A percentile compares a stretch with the other conserved stretches of the same genome.
Evolutionary conservation across 1,284 basidiomycete genomes (phyloP).

Genomic region (Hemileia vastatrix): DNA sequence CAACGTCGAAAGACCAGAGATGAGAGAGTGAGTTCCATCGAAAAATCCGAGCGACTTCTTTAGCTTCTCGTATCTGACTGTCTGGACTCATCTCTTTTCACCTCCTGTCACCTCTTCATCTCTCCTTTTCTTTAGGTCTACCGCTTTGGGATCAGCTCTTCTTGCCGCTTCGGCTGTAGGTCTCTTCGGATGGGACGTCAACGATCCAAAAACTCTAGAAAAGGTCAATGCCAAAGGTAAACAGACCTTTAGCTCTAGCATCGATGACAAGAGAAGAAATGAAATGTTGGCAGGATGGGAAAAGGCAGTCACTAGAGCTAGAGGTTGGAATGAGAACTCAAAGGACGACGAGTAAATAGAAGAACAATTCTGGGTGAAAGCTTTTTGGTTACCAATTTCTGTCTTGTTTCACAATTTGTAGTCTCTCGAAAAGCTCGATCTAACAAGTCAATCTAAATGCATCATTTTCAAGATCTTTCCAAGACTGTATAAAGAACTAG

Average conservation of each 20-base stretch:
- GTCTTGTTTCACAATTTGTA: too few species aligned
- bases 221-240: conserved; percentile 52
- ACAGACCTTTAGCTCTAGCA: conserved; percentile 33
- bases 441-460: too few species aligned
- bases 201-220: conserved; percentile 66
- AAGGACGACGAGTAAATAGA: too few species aligned
- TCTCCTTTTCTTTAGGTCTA: conserved; percentile 54
- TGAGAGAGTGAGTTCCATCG: conserved; percentile 69
- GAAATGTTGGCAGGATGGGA: conserved; percentile 35
- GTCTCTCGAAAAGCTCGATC: too few species aligned
- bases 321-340: conserved; percentile 32
- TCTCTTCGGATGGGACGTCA: conserved; percentile 85
- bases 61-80: neutral
- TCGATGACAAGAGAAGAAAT: conserved; percentile 28
- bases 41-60: neutral
- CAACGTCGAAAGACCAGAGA: conserved; percentile 78
- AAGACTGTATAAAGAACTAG: too few species aligned
- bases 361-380: too few species aligned
- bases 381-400: too few species aligned
- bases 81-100: neutral
- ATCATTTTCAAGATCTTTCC: too few species aligned
- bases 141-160: conserved; percentile 88
- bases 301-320: conserved; percentile 33
- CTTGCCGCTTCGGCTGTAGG: conserved; percentile 79
- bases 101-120: neutral